Conservation (phyloP, 495 filamentous ascomycete genomes). For the Articulospora tetracladia region DNA sequence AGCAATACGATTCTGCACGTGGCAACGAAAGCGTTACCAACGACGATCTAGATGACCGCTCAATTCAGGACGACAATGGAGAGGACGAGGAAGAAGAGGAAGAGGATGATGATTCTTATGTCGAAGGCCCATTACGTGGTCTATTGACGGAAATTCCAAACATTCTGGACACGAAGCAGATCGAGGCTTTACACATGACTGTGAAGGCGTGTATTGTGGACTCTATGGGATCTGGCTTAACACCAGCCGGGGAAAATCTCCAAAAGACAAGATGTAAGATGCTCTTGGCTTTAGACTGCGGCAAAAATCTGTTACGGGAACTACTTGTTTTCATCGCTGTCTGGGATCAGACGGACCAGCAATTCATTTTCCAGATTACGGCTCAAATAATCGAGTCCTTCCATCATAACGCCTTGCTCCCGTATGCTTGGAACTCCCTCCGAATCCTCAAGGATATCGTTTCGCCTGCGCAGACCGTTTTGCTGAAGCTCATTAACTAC, state of each 20-base stretch:
- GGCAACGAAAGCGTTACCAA: constrained; percentile 13
- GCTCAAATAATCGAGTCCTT: constrained; percentile 93
- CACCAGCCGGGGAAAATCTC: constrained; percentile 62
- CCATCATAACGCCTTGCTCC: constrained; percentile 80
- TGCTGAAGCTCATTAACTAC: constrained; percentile 82
- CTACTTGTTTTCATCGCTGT: constrained; percentile 94
- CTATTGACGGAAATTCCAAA: constrained; percentile 91
- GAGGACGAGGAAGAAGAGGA: constrained; percentile 69
- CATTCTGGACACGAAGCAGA: constrained; percentile 87
- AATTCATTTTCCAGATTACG: constrained; percentile 92
- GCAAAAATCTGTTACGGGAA: constrained; percentile 81
- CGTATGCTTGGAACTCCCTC: constrained; percentile 85
- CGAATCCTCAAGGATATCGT: constrained; percentile 93
- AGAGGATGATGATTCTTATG: constrained; percentile 76
- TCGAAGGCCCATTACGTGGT: constrained; percentile 80
- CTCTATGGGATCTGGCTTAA: constrained; percentile 51
- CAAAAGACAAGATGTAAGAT: constrained; percentile 85
- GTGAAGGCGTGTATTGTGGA: constrained; percentile 85
- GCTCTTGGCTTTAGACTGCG: constrained; percentile 78
- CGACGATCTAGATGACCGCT: constrained; percentile 63
- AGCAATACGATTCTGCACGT: constrained; percentile 52
- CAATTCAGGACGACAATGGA: constrained; percentile 45
- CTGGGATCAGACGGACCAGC: constrained; percentile 89
- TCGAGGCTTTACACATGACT: constrained; percentile 92
- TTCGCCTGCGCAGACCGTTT: constrained; percentile 86